Conservation (phyloP, 2,329 filamentous ascomycete genomes). For the Colletotrichum caudatum region DNA sequence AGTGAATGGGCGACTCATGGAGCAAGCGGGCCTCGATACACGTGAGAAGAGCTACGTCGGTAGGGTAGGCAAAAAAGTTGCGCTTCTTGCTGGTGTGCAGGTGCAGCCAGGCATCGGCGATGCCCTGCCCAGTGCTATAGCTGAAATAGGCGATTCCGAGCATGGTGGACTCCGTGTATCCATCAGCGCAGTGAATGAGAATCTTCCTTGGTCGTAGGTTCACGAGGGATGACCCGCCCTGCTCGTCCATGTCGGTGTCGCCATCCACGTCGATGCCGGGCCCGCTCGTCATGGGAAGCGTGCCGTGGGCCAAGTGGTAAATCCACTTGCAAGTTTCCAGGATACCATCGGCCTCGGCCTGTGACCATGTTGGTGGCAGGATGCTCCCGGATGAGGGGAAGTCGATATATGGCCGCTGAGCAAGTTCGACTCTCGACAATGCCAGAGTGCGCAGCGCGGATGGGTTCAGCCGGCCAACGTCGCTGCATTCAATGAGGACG, state of each 20-base stretch:
- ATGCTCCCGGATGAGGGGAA: slow-evolving; percentile 97
- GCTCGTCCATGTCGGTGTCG: slow-evolving; percentile 65
- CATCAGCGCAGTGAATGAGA: slow-evolving; percentile 93
- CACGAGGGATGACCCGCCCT: slow-evolving; percentile 29
- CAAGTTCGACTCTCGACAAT: slow-evolving; percentile 60
- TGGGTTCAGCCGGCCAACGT: slow-evolving; percentile 82
- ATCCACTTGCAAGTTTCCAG: slow-evolving; percentile 92
- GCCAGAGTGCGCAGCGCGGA: slow-evolving; percentile 73
- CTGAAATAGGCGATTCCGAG: slow-evolving; percentile 92
- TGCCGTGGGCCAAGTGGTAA: slow-evolving; percentile 81
- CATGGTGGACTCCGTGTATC: slow-evolving; percentile 94
- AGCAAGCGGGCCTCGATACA: slow-evolving; percentile 82
- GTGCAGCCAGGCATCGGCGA: slow-evolving; percentile 88
- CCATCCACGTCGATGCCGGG: slow-evolving; percentile 59
- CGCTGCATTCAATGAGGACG: slow-evolving; percentile 88
- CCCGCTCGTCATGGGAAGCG: slow-evolving; percentile 48
- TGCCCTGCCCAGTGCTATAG: slow-evolving; percentile 84
- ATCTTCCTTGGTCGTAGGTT: slow-evolving; percentile 70
- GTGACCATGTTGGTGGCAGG: slow-evolving; percentile 84
- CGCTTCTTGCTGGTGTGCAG: slow-evolving; percentile 84
- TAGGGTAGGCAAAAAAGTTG: slow-evolving; percentile 97
- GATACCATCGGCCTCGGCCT: slow-evolving; percentile 84
- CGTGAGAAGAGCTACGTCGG: slow-evolving; percentile 86
- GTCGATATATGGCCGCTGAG: slow-evolving; percentile 66
- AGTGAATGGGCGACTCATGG: slow-evolving; percentile 71